A percentile compares a stretch with the other conserved stretches of the same genome.
These are phyloP conservation scores for Mortierella claussenii DNA, from an alignment of 192 early-diverging fungal species.

Conservation along the genomic window DNA sequence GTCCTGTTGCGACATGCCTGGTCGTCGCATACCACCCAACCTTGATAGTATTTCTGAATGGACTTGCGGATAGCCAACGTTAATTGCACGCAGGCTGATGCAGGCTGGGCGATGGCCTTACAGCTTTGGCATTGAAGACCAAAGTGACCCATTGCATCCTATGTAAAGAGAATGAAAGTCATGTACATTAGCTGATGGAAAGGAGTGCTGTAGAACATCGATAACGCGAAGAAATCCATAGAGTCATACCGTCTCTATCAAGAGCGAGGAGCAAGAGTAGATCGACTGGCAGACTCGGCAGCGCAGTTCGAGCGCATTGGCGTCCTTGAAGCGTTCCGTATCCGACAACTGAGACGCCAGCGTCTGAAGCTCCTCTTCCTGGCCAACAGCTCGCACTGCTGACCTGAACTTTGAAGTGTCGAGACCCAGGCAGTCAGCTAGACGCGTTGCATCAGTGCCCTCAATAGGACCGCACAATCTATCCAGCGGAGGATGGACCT, in stretches of 20 bases:
- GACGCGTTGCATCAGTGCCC: conserved; percentile 77
- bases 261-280: conserved; percentile 31
- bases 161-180: conserved; percentile 7
- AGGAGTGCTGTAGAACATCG: background rate
- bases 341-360: conserved; percentile 80
- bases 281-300: conserved; percentile 71
- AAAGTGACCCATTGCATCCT: conserved; percentile 21
- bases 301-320: conserved; percentile 67
- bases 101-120: conserved; percentile 15
- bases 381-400: conserved; percentile 5
- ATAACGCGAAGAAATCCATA: background rate
- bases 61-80: conserved; percentile 68
- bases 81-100: conserved; percentile 73
- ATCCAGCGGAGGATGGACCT: conserved; percentile 88
- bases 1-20: conserved; percentile 72
- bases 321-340: conserved; percentile 80
- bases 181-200: background rate
- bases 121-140: conserved; percentile 34
- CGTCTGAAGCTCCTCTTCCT: conserved; percentile 70
- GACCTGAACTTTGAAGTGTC: conserved; percentile 73
- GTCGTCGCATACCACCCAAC: conserved; percentile 85
- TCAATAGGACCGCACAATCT: conserved; percentile 88
- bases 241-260: conserved; percentile 18
- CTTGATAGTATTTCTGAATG: conserved; percentile 80
- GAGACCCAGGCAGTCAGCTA: conserved; percentile 88